Evolutionary conservation across 805 yeast species (phyloP).

Genomic region (Priceomyces fermenticarens): DNA sequence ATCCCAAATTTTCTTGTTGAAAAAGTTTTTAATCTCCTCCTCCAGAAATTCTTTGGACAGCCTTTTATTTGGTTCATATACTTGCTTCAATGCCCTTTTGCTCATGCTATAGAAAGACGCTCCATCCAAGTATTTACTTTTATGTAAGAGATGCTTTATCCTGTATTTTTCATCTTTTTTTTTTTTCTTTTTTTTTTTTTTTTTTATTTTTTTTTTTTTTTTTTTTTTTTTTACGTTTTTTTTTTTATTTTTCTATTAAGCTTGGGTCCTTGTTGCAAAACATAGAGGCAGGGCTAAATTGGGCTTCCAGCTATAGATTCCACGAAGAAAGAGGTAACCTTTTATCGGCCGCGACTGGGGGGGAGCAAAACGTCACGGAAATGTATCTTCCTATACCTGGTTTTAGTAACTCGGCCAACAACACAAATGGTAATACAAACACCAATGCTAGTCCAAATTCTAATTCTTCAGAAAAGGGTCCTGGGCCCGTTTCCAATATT

Average conservation of each 20-base stretch:
- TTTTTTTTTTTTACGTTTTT: background rate
- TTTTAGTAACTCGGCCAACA: slow-evolving; percentile 4
- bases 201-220: background rate
- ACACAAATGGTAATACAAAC: slow-evolving; percentile 1
- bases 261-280: no score
- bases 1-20: slow-evolving; percentile 50
- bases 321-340: no score
- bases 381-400: slow-evolving; percentile 13
- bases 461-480: background rate
- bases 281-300: no score
- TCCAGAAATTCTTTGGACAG: slow-evolving; percentile 14
- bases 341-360: no score
- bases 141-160: background rate
- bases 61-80: slow-evolving; percentile 4
- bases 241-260: background rate
- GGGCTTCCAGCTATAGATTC: no score
- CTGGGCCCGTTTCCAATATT: background rate
- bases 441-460: slow-evolving; percentile 1
- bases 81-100: background rate
- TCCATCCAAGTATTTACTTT: background rate
- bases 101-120: background rate
- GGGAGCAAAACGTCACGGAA: background rate
- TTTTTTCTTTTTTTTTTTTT: slow-evolving; percentile 1
- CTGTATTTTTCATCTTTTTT: background rate
- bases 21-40: slow-evolving; percentile 38